phyloP scores from a whole-genome alignment of 768 basidiomycete genomes.

The Boletus reticulatus region DNA sequence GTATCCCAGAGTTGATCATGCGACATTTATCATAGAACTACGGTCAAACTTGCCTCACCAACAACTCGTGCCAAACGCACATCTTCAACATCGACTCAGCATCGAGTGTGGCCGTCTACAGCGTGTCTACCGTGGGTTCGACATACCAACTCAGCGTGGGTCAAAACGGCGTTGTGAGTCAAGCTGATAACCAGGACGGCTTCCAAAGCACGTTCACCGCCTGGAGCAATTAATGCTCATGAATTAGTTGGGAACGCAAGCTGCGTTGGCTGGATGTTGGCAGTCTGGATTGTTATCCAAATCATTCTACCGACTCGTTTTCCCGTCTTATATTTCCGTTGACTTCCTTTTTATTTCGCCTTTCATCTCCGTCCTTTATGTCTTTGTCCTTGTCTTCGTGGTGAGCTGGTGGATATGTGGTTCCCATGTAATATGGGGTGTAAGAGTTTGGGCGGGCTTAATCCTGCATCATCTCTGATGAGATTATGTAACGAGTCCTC shows the following conservation, averaged over 20 bases:
- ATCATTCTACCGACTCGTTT: not conserved
- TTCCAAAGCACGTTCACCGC: conserved; percentile 6
- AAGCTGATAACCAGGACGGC: not conserved
- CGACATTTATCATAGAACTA: conserved; percentile 28
- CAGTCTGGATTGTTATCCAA: not conserved
- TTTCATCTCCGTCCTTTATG: too few species aligned
- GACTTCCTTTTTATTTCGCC: not conserved
- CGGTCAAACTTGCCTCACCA: conserved; percentile 32
- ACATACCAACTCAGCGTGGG: conserved; percentile 17
- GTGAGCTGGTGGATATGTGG: too few species aligned
- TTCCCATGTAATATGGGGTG: too few species aligned
- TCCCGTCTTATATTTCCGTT: not conserved
- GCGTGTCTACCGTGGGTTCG: conserved; percentile 43
- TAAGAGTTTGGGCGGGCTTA: too few species aligned
- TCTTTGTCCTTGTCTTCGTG: too few species aligned
- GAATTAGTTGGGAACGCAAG: not conserved
- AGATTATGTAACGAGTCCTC: too few species aligned
- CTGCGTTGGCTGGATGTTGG: not conserved
- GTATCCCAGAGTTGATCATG: not conserved
- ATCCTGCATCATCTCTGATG: too few species aligned
- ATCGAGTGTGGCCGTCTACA: conserved; percentile 39
- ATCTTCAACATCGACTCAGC: conserved; percentile 40
- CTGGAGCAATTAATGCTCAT: not conserved
- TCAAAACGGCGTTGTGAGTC: not conserved
- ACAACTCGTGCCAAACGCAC: conserved; percentile 39